These are phyloP conservation scores for Exophiala viscosa DNA, from an alignment of 2,329 filamentous ascomycete genomes.

Conservation along the genomic window DNA sequence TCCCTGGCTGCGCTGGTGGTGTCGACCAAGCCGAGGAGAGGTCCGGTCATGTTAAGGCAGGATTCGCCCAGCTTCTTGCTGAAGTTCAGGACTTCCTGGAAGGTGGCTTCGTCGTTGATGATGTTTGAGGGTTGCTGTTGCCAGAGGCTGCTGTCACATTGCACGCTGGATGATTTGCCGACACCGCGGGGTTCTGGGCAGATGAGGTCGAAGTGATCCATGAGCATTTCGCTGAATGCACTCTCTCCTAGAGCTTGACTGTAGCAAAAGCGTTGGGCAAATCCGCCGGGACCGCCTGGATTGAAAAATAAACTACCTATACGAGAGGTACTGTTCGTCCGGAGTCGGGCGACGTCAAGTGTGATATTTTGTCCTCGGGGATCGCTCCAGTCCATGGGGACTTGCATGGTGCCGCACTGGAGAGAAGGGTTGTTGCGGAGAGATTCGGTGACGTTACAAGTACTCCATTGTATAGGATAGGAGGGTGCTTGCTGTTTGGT, in stretches of 20 bases:
- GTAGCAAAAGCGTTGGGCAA: constrained; percentile 10
- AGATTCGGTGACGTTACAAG: too few species aligned
- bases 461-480: too few species aligned
- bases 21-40: constrained; percentile 42
- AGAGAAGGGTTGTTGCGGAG: neutral
- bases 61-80: constrained; percentile 41
- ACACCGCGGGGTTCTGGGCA: constrained; percentile 45
- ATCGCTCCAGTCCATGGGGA: constrained; percentile 34
- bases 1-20: constrained; percentile 38
- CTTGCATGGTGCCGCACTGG: constrained; percentile 19
- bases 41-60: constrained; percentile 40
- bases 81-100: constrained; percentile 36
- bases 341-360: constrained; percentile 31
- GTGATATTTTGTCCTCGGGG: constrained; percentile 31
- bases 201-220: constrained; percentile 41
- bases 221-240: constrained; percentile 30
- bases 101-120: constrained; percentile 1
- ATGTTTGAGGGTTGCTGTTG: constrained; percentile 36
- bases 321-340: constrained; percentile 21
- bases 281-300: constrained; percentile 36
- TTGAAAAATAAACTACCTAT: constrained; percentile 36
- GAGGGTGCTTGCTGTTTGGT: too few species aligned
- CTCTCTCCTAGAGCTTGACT: neutral
- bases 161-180: constrained; percentile 39
- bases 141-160: constrained; percentile 38